Percentiles rank a stretch among this genome's conserved stretches.
These are phyloP conservation scores for Fraxinus cuspidata DNA, from an alignment of 257 asterid genomes.

Conservation along the genomic window DNA sequence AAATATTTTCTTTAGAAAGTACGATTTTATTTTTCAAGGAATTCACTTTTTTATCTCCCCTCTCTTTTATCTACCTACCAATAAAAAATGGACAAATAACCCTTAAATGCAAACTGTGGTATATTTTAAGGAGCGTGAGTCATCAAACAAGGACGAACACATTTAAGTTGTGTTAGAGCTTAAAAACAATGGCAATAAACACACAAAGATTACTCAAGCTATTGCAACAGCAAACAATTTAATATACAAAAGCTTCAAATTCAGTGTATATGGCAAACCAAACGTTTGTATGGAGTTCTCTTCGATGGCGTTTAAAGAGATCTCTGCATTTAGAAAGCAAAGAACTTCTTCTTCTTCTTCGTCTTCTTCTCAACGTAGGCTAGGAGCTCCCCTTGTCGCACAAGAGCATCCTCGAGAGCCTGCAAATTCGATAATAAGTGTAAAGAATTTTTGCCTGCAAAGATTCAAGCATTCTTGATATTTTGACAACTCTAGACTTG, in stretches of 20 bases:
- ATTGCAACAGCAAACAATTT: constrained; percentile 19
- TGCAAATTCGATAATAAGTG: constrained; percentile 24
- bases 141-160: background rate
- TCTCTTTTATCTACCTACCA: too few relatives aligned
- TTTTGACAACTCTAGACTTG: background rate
- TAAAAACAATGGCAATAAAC: constrained; percentile 3
- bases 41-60: too few relatives aligned
- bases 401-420: constrained; percentile 72
- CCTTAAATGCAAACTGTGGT: background rate
- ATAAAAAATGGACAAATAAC: too few relatives aligned
- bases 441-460: background rate
- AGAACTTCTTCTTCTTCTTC: constrained; percentile 86
- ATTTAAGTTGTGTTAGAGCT: background rate
- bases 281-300: constrained; percentile 28
- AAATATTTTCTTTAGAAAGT: too few relatives aligned
- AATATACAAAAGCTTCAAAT: constrained; percentile 23
- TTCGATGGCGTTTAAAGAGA: background rate
- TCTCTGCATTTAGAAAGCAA: constrained; percentile 52
- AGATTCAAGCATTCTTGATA: background rate
- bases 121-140: background rate
- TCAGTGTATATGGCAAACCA: constrained; percentile 10
- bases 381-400: constrained; percentile 68
- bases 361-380: constrained; percentile 68
- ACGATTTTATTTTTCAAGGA: too few relatives aligned
- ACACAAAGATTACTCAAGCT: background rate